Evolutionary conservation across 768 basidiomycete genomes (phyloP).

Genomic region (Mycena kentingensis): DNA sequence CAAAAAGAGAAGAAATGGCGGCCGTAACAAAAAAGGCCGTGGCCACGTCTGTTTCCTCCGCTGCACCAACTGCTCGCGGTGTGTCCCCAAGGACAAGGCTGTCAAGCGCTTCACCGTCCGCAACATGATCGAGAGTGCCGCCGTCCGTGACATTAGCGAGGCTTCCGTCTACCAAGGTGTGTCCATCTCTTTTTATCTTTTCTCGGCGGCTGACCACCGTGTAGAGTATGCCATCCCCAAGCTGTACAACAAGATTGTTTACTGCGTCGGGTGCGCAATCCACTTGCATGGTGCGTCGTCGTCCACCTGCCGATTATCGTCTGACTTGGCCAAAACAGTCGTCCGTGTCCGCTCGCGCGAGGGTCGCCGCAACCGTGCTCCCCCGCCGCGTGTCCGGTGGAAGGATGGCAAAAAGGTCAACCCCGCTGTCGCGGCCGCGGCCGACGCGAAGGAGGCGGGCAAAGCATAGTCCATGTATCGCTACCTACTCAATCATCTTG

Average conservation of each 20-base stretch:
- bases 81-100: conserved; percentile 98
- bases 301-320: neutral
- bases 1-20: conserved; percentile 99
- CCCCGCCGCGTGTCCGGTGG: conserved; percentile 94
- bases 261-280: conserved; percentile 99
- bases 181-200: conserved; percentile 27
- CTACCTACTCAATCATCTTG: too few species aligned
- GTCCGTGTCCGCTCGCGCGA: conserved; percentile 97
- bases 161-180: conserved; percentile 89
- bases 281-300: conserved; percentile 87
- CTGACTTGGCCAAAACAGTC: conserved; percentile 50
- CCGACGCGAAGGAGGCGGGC: conserved; percentile 74
- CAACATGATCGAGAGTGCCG: conserved; percentile 99
- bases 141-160: conserved; percentile 95
- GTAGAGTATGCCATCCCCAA: conserved; percentile 95
- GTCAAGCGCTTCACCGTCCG: conserved; percentile 99
- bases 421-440: conserved; percentile 91
- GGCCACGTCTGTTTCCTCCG: conserved; percentile 94
- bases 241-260: conserved; percentile 96
- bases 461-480: too few species aligned
- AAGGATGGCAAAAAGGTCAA: conserved; percentile 96
- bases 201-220: conserved; percentile 6
- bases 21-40: conserved; percentile 99
- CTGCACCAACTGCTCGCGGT: conserved; percentile 99
- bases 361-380: conserved; percentile 95